Evolutionary conservation across 2,329 filamentous ascomycete species (phyloP), one percentile per base, ranked within the genome.

Genomic region (Venturia nashicola): DNA sequence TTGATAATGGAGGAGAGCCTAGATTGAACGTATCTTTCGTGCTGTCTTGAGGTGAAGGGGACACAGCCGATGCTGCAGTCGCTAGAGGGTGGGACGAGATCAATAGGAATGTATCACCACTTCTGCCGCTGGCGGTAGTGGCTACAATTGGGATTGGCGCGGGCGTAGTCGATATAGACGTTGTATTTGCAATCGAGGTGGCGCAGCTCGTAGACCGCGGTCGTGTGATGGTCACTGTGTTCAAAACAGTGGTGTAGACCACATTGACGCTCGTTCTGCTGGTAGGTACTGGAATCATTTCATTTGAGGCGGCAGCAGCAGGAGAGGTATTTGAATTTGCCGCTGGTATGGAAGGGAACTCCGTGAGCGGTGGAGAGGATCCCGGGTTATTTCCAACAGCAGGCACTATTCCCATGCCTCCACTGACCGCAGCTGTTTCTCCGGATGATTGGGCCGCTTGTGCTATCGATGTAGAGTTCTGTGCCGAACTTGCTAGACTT

Each of bases 381-480:
- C 39, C 62, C 1, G 62, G 62, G 32, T 64, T 46, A 32, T 64
- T 64, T 23, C 34, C 34, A 16, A 64, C 57, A 42, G 62, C 62
- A n/a, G 62, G 62, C 16, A 64, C 62, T 6, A 61, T 61, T 23
- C 62, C 62, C 42, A 64, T 61, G n/a, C 55, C 62, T 36, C 59
- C 59, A 61, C 51, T 57, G 51, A 11, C 51, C 16, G n/a, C 51
- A 57, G 51, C 51, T 57, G 27, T 11, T 48, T 9, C 3, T 57
- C 18, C 16, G 2, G 51, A 57, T 44, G 59, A 11, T n/a, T 43
- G 59, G 16, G 36, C n/a, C 27, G 59, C 59, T 60, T 60, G 59
- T 7, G 59, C 20, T 27, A 34, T 27, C 11, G 59, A 42, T 32
- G 59, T 60, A 42, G 59, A 44, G 16, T 60, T 60, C 20, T 60